Evolutionary conservation across 1,284 basidiomycete genomes (phyloP), one percentile per base, ranked within the genome.

Genomic region (Coniophora puteana): DNA sequence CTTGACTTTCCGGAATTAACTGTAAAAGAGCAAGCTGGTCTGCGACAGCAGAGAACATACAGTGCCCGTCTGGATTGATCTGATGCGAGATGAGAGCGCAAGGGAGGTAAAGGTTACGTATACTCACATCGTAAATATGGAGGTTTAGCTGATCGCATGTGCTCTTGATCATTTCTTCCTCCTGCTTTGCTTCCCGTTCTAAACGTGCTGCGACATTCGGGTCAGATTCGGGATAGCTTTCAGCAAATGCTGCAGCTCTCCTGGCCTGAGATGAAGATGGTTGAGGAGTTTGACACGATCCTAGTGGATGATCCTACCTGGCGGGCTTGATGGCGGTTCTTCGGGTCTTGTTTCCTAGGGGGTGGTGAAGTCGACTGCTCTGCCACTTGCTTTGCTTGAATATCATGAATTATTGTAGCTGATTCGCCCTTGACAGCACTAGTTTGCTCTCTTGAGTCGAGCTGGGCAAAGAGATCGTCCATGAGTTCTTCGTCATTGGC

Each of bases 31-130:
- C 72, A 40, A 93, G 79, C 57, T 94, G 94, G 60, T 98, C 93
- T 14, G 91, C 93, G 10, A 98, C 72, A 4, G 94, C 91, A 31
- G 92, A 87, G 67, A 89, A 98, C 28, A 97, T 80, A 67, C 93
- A 98, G 55, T 98, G 94, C 0, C 94, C 94, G 55, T 98, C 94
- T 8, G 94, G 91, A 48, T 83, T 84, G 54, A 97, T 89, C 89
- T 94, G 50, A 32, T 21, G 34, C 34, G 12, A 26, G 41, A 33
- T 28, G n/a, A 21, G 16, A 8, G 23, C 16, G 37, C 7, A 52
- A 16, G 17, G 21, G 28, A 38, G 36, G 40, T 26, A 35, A 39
- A 36, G 37, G 31, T 24, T 37, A 41, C 35, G 24, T 29, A 34
- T 23, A 55, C 69, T 34, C 43, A 86, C 91, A 72, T 94, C 84